These are phyloP conservation scores for Calophaca sinica DNA, from an alignment of 306 rosid genomes.

Conservation along the genomic window DNA sequence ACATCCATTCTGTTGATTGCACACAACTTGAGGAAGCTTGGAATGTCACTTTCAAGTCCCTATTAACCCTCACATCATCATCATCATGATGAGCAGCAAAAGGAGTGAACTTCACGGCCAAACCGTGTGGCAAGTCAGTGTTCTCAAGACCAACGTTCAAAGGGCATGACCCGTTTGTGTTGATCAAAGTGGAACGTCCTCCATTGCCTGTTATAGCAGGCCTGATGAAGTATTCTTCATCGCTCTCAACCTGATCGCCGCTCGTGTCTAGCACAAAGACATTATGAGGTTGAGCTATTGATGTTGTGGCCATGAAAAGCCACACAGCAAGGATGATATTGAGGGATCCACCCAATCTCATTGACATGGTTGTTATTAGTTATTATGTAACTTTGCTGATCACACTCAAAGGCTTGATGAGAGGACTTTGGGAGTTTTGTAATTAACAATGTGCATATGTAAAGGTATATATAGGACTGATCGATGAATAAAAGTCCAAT, in stretches of 20 bases:
- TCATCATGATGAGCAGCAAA: neutral
- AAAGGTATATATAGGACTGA: too few species aligned
- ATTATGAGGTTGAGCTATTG: slow-evolving; percentile 25
- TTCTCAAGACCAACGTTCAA: slow-evolving; percentile 53
- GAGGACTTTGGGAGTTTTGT: too few species aligned
- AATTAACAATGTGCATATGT: too few species aligned
- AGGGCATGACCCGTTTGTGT: slow-evolving; percentile 52
- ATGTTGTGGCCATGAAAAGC: slow-evolving; percentile 44
- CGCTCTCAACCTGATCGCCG: slow-evolving; percentile 48
- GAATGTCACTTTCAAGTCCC: slow-evolving; percentile 53
- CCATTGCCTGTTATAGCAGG: slow-evolving; percentile 65
- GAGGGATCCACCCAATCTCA: neutral
- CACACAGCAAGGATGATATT: slow-evolving; percentile 10
- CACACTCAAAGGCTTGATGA: too few species aligned
- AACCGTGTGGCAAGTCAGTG: neutral
- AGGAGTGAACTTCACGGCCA: slow-evolving; percentile 53
- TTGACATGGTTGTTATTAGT: slow-evolving; percentile 9
- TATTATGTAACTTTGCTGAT: too few species aligned
- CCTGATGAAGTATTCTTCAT: slow-evolving; percentile 58
- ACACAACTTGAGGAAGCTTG: slow-evolving; percentile 28
- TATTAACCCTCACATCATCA: neutral
- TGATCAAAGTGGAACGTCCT: slow-evolving; percentile 28
- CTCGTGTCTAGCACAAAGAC: slow-evolving; percentile 51
- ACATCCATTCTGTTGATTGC: slow-evolving; percentile 48
- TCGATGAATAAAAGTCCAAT: too few species aligned